Base-by-base conservation (phyloP, 441 rosid species). In the Corymbia citriodora region DNA sequence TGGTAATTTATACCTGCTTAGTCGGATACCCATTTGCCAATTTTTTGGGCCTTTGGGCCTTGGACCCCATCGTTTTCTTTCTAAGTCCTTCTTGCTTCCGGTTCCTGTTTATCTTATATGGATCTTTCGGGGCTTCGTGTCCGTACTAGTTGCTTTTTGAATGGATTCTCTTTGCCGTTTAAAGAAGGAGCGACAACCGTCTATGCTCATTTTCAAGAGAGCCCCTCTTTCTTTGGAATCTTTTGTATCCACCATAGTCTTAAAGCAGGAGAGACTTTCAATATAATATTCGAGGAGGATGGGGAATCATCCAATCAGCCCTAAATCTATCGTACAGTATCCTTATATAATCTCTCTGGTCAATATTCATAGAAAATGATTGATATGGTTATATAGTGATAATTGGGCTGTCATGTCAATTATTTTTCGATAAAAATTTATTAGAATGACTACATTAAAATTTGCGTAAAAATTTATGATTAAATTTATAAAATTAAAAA, bases 381-480 rank as follows among this genome's bases (percentile, higher is more conserved):
- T 65, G 40, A 65, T 6, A 10, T 65, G 0, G 16, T 10, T 11
- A 0, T 15, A 15, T 8, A 8, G 5, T 2, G 1, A 65, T n/a
- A 6, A n/a, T 19, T n/a, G 16, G 15, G 14, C 40, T 15, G n/a
- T 25, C 9, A 16, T 7, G 21, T 65, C 6, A n/a, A 15, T 2
- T 14, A 65, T n/a, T 63, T 63, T 13, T 29, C 5, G 11, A 65
- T 0, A 0, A 65, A 65, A n/a, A 65, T n/a, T 65, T 1, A 19
- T 0, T 0, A 1, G 2, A 65, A 65, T 12, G 33, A 65, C 2
- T 15, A 65, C 4, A 65, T 15, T n/a, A 3, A 0, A n/a, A 15
- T 18, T 29, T 3, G 1, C 7, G 5, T 63, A 63, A 29, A 63
- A n/a, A 14, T 12, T 6, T 27, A 61, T 0, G 18, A 3, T 2